Conservation (phyloP, 306 rosid genomes). For the Cotoneaster glaucophyllus region DNA sequence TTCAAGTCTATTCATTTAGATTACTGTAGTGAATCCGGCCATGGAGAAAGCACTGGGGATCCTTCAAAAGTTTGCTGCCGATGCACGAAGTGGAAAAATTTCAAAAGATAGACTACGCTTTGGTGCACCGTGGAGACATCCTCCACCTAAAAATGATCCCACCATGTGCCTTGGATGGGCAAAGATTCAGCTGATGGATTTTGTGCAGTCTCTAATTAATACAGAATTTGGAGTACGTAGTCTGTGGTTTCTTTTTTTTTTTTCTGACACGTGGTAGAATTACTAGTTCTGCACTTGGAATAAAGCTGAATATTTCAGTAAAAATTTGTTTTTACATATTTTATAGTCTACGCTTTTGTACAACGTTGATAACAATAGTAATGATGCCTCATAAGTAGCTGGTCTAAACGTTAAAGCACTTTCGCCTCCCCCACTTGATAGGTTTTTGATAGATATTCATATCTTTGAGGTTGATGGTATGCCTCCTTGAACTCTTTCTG, state of each 20-base stretch:
- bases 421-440: neutral
- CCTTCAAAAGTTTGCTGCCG: conserved; percentile 66
- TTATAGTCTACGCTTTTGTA: neutral
- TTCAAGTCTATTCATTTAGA: conserved; percentile 39
- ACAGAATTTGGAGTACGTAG: conserved; percentile 79
- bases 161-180: conserved; percentile 62
- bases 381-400: neutral
- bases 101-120: conserved; percentile 69
- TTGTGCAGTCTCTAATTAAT: conserved; percentile 59
- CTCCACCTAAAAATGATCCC: conserved; percentile 59
- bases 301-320: neutral
- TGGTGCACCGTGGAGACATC: conserved; percentile 99
- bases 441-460: neutral
- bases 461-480: neutral
- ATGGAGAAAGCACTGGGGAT: conserved; percentile 76
- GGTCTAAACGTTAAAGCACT: neutral
- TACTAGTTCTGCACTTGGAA: neutral
- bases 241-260: conserved; percentile 2
- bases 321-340: neutral
- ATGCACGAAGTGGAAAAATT: conserved; percentile 53
- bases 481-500: neutral
- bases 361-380: neutral
- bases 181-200: conserved; percentile 87
- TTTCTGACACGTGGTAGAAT: neutral
- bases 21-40: conserved; percentile 83